Base-by-base conservation (phyloP, 2,329 filamentous ascomycete genomes). In the Xylariaceae sp. region DNA sequence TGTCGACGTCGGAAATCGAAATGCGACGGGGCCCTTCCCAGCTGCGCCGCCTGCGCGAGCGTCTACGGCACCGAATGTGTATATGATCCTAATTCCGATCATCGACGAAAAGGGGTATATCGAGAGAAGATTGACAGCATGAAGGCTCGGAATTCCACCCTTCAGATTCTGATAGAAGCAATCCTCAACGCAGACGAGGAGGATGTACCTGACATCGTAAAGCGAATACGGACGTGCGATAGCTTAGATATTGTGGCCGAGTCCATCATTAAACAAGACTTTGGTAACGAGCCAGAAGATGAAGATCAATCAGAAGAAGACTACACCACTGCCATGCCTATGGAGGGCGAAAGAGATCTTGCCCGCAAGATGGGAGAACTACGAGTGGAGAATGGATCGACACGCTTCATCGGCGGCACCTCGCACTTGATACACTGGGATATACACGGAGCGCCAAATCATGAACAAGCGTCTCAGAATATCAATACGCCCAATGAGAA, bases 21-120 rank as follows among this genome's bases (percentile, higher is more conserved):
- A 82, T 98, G 93, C 73, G 93, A 98, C 74, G 93, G 93, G 57
- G 93, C 92, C 53, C 81, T 90, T 4, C 93, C 93, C 5, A 93
- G 90, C 66, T 98, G 95, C 71, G 93, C 93, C 7, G 93, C 95
- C n/a, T 99, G 95, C 75, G 87, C 90, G 60, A 96, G 92, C 65
- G 93, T 98, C 52, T 98, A 99, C 71, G 85, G 86, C 59, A 95
- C 90, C 58, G 86, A 90, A 76, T 97, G 95, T 73, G 82, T 97
- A 63, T 98, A 98, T 79, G 93, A 98, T 70, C 93, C 93, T 2
- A 96, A 93, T 70, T 96, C 93, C 56, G 95, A 99, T 73, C 93
- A 97, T 73, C 89, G 95, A 48, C 88, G 95, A 48, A 98, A 98
- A 73, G 95, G 95, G 57, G 95, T 98, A 47, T 98, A 98, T 74